Percentiles rank a stretch among this genome's conserved stretches.
These are phyloP conservation scores for Pontederia paniculata DNA, from an alignment of 176 grass and related monocot genomes.

Conservation along the genomic window DNA sequence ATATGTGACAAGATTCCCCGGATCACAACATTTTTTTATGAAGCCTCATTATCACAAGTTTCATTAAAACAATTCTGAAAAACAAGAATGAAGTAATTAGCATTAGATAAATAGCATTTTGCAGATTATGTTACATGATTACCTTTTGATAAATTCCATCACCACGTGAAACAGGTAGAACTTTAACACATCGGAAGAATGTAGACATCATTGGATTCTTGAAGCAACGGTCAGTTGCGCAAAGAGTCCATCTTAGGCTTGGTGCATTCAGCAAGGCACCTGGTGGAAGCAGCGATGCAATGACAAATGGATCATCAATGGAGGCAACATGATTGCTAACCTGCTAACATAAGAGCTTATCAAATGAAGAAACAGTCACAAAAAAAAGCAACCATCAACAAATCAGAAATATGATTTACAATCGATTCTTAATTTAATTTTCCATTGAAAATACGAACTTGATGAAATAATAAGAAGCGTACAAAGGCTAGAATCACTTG, in stretches of 20 bases:
- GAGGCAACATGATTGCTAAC: conserved; percentile 96
- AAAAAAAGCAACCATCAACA: not conserved
- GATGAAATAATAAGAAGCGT: not conserved
- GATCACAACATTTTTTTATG: too few relatives aligned
- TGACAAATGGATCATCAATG: conserved; percentile 85
- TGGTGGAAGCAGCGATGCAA: conserved; percentile 74
- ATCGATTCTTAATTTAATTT: not conserved
- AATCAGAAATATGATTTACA: not conserved
- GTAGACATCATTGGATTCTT: conserved; percentile 69
- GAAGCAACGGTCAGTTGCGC: conserved; percentile 87
- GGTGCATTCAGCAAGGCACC: conserved; percentile 59
- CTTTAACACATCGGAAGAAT: conserved; percentile 83
- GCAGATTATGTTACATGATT: not conserved
- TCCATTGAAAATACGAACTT: not conserved
- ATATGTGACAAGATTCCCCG: too few relatives aligned
- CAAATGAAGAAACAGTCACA: too few relatives aligned
- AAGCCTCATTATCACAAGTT: too few relatives aligned
- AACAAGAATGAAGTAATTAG: too few relatives aligned
- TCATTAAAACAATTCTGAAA: too few relatives aligned
- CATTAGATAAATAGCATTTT: not conserved
- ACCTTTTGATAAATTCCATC: conserved; percentile 94
- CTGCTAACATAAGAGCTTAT: conserved; percentile 29
- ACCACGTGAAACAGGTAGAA: conserved; percentile 83
- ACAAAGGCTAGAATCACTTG: not conserved
- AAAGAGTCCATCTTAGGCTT: conserved; percentile 92